Evolutionary conservation across 1,284 basidiomycete genomes (phyloP).

Genomic region (Naganishia sp.): DNA sequence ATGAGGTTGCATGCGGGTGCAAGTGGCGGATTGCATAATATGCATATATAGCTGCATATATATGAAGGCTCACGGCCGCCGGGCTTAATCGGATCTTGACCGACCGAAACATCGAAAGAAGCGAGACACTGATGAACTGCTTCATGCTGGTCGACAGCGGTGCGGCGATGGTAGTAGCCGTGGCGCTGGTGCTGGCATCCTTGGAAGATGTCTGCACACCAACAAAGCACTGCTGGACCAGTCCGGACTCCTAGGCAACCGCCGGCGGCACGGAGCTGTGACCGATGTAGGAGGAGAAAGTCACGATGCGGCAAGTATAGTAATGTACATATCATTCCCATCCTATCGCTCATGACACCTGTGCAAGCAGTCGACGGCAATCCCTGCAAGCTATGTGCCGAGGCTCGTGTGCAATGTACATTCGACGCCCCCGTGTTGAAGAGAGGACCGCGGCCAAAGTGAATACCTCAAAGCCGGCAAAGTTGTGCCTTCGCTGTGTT

Average conservation of each 20-base stretch:
- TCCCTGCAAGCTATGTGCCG: conserved; percentile 41
- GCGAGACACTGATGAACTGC: too few species aligned
- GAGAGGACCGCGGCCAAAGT: conserved; percentile 43
- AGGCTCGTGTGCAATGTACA: conserved; percentile 40
- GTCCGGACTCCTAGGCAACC: conserved; percentile 5
- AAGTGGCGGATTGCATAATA: too few species aligned
- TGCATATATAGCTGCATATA: too few species aligned
- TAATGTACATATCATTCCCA: too few species aligned
- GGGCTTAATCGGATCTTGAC: too few species aligned
- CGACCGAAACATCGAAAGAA: too few species aligned
- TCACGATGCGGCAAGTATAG: conserved; percentile 40
- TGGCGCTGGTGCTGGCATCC: neutral
- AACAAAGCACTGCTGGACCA: conserved; percentile 10
- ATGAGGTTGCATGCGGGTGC: too few species aligned
- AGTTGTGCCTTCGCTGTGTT: too few species aligned
- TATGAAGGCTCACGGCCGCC: too few species aligned
- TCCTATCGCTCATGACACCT: neutral
- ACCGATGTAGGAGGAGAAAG: conserved; percentile 41
- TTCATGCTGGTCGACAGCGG: too few species aligned
- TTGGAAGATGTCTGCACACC: neutral
- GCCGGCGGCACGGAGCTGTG: conserved; percentile 27
- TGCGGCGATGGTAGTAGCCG: too few species aligned
- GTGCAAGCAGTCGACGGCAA: conserved; percentile 38
- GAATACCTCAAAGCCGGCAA: conserved; percentile 3
- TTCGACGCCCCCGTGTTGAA: conserved; percentile 43